These are phyloP conservation scores for Aspergillus sp. DNA, from an alignment of 2,329 filamentous ascomycete species.

Conservation along the genomic window DNA sequence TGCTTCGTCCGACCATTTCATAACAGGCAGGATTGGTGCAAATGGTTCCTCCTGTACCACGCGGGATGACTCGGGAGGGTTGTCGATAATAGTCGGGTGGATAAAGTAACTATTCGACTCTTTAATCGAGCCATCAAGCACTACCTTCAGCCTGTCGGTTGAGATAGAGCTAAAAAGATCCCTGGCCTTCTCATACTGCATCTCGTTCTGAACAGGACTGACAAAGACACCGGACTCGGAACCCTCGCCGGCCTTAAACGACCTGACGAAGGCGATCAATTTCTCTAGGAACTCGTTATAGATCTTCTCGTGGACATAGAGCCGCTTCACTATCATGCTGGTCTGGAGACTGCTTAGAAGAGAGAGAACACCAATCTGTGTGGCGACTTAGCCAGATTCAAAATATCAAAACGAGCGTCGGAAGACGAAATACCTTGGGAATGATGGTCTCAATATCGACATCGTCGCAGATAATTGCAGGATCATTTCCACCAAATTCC, in stretches of 20 bases:
- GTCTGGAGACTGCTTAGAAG: conserved; percentile 47
- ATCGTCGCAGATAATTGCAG: conserved; percentile 42
- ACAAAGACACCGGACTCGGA: conserved; percentile 37
- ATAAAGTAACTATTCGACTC: conserved; percentile 45
- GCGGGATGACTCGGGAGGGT: conserved; percentile 43
- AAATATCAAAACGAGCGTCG: no score
- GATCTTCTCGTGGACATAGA: conserved; percentile 50
- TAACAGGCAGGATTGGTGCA: conserved; percentile 52
- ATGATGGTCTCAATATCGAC: conserved; percentile 39
- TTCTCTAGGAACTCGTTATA: conserved; percentile 44
- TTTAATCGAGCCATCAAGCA: conserved; percentile 36
- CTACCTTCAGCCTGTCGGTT: conserved; percentile 43
- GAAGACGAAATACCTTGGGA: no score
- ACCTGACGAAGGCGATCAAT: conserved; percentile 34
- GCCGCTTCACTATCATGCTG: conserved; percentile 45
- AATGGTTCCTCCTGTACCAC: conserved; percentile 52
- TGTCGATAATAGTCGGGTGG: conserved; percentile 47
- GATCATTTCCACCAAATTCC: conserved; percentile 46
- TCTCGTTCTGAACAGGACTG: conserved; percentile 52
- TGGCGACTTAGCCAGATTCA: no score
- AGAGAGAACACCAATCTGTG: conserved; percentile 32
- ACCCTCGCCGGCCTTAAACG: conserved; percentile 23
- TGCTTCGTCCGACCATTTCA: conserved; percentile 50
- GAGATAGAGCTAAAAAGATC: conserved; percentile 47
- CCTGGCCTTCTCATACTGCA: conserved; percentile 54